Base-by-base conservation (phyloP, 495 filamentous ascomycete species). In the Xylaria cubensis region DNA sequence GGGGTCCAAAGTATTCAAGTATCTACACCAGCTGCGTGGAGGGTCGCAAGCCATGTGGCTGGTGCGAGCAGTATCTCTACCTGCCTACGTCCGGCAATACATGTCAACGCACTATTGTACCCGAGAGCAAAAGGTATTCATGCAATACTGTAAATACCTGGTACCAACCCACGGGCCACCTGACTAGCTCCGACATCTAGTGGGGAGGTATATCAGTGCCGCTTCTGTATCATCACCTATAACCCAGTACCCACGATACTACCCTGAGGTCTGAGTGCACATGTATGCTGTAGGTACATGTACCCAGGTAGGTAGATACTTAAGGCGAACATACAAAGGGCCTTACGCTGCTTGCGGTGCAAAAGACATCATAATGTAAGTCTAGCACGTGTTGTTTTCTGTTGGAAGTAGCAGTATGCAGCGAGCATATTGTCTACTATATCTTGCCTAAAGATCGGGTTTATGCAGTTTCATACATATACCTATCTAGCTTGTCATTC, bases 1-100 rank as follows among this genome's bases (percentile, higher is more conserved):
- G 69, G 69, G 63, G 70, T 59, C 48, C 70, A 50, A 67, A 59
- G 70, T 67, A 67, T 50, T 66, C 46, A 72, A 59, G 70, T 72
- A 72, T 63, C 70, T 39, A 41, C 58, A 59, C 13, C 55, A 29
- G 48, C 46, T 61, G 58, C 58, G 32, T 61, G 58, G 8, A 39
- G 32, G 32, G 10, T 15, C 24, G 32, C 34, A 61, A 61, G 58
- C 58, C 42, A 63, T 70, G 68, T 70, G 68, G 68, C 68, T 70
- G 46, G 68, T 70, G 68, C 56, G 44, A 26, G 50, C 58, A 64
- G 68, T 70, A 64, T 17, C 39, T 63, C 61, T 61, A 61, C 58
- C 58, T 61, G 29, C 17, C 39, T 10, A 63, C n/a, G 61, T 8
- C n/a, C 39, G 39, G 17, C 10, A 12, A 12, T 63, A 63, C 61